phyloP scores from a whole-genome alignment of 148 eudicot genomes.

The Persicaria tinctoria region DNA sequence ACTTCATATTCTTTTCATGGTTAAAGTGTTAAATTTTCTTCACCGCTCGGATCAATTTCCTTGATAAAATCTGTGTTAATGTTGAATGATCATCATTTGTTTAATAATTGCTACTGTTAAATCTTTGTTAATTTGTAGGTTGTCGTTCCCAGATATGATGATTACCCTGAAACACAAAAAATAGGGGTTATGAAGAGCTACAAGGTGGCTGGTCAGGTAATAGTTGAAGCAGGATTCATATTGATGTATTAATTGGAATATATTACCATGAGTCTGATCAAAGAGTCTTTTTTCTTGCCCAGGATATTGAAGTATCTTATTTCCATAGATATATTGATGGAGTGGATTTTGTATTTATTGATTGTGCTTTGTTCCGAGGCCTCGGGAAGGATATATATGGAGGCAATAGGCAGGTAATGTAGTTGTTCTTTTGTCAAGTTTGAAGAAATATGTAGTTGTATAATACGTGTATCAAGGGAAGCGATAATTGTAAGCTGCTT shows the following conservation, averaged over 20 bases:
- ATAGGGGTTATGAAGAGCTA: constrained; percentile 65
- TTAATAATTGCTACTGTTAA: not conserved
- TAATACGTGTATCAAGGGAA: not conserved
- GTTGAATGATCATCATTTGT: not conserved
- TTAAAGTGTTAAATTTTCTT: not conserved
- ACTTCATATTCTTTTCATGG: not conserved
- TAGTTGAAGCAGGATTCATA: not conserved
- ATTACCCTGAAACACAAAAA: constrained; percentile 64
- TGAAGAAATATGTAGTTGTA: not conserved
- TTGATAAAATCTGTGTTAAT: not conserved
- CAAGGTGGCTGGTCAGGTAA: constrained; percentile 84
- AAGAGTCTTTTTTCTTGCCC: not conserved
- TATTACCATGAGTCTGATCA: not conserved
- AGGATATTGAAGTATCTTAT: constrained; percentile 79
- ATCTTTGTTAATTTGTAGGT: constrained; percentile 35
- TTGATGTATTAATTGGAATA: not conserved
- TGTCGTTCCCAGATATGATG: constrained; percentile 73
- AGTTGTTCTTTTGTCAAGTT: not conserved
- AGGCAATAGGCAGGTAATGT: constrained; percentile 68
- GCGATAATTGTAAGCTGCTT: not conserved
- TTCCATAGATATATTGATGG: constrained; percentile 80
- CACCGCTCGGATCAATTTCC: not conserved
- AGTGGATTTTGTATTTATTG: constrained; percentile 91
- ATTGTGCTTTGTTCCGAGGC: constrained; percentile 52
- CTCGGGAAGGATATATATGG: constrained; percentile 69